A percentile compares a stretch with the other conserved stretches of the same genome.
phyloP scores from a whole-genome alignment of 257 asterid genomes.

The Datura wrightii region DNA sequence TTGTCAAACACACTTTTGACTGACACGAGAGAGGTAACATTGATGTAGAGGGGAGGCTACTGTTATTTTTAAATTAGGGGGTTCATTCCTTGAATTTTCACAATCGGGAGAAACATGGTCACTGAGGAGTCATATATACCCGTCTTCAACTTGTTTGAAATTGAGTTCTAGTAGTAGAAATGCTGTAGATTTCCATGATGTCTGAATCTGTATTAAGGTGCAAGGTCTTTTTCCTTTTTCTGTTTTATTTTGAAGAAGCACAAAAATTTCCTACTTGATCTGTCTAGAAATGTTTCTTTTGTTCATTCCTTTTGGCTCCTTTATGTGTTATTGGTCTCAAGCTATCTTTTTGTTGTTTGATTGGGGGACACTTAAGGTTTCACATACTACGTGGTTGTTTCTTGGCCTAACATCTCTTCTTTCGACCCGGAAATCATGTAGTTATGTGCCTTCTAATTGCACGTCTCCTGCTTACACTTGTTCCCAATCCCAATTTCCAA shows the following conservation, averaged over 20 bases:
- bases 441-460: background rate
- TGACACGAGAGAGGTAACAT: background rate
- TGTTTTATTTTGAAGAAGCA: background rate
- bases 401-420: background rate
- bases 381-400: background rate
- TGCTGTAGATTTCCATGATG: background rate
- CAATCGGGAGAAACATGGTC: background rate
- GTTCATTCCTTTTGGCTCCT: background rate
- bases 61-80: background rate
- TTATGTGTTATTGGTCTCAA: background rate
- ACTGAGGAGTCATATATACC: too few relatives aligned
- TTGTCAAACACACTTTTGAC: background rate
- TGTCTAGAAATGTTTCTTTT: background rate
- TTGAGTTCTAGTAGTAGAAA: background rate
- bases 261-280: background rate
- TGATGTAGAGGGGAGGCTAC: background rate
- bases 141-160: too few relatives aligned
- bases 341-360: background rate
- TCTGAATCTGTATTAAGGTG: background rate
- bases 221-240: background rate
- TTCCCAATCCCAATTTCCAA: too few relatives aligned
- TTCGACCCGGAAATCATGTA: background rate
- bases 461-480: too few relatives aligned
- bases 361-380: background rate
- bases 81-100: background rate